These are phyloP conservation scores for Colletotrichum gloeosporioides DNA, from an alignment of 2,329 filamentous ascomycete species.

Conservation along the genomic window DNA sequence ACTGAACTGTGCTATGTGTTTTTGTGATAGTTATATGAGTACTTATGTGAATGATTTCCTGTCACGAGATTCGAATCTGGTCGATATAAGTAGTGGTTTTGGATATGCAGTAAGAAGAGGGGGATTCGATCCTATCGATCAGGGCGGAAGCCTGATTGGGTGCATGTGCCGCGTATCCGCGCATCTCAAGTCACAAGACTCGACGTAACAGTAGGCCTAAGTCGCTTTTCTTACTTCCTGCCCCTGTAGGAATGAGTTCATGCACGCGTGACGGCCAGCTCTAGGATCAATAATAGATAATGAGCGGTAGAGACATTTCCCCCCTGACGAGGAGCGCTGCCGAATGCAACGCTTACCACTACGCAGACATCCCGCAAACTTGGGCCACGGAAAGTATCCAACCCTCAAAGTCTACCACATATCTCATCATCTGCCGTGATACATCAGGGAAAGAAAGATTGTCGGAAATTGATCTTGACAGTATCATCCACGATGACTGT, in stretches of 20 bases:
- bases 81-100: neutral
- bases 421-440: neutral
- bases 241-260: neutral
- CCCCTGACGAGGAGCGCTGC: neutral
- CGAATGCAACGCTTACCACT: neutral
- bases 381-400: neutral
- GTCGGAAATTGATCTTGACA: neutral
- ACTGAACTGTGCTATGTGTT: neutral
- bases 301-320: rapidly evolving
- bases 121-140: neutral
- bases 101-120: neutral
- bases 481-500: rapidly evolving
- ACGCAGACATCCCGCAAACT: neutral
- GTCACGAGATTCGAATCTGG: neutral
- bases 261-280: neutral
- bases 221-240: neutral
- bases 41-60: rapidly evolving
- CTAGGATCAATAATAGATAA: neutral
- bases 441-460: neutral
- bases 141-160: neutral
- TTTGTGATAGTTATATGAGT: neutral
- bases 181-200: neutral
- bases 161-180: neutral
- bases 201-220: neutral
- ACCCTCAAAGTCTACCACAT: rapidly evolving